A percentile compares a stretch with the other conserved stretches of the same genome.
Conservation (phyloP, 2,329 filamentous ascomycete species). For the Stagonosporopsis rhizophila region DNA sequence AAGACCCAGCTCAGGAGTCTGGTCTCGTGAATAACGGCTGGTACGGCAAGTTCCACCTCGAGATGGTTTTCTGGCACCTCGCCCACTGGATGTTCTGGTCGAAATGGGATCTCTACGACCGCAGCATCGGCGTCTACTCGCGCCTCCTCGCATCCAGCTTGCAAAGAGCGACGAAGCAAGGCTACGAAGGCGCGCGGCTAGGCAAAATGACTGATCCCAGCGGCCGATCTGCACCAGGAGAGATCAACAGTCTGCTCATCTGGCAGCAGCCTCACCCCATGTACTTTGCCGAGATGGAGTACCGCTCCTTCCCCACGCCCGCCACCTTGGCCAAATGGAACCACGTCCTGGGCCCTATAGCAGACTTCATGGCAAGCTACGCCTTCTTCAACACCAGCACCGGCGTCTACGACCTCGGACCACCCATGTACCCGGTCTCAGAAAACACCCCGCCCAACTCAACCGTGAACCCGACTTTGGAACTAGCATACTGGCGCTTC, state of each 20-base stretch:
- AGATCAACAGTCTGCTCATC: conserved; percentile 64
- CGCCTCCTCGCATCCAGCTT: conserved; percentile 53
- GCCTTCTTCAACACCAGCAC: conserved; percentile 63
- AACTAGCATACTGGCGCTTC: conserved; percentile 68
- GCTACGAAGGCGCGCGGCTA: conserved; percentile 55
- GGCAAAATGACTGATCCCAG: conserved; percentile 66
- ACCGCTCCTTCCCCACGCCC: conserved; percentile 54
- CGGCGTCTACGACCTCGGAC: conserved; percentile 60
- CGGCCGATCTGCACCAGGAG: conserved; percentile 63
- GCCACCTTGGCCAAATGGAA: conserved; percentile 62
- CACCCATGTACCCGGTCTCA: conserved; percentile 60
- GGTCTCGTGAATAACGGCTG: conserved; percentile 63
- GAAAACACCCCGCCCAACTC: conserved; percentile 66
- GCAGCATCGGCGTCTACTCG: conserved; percentile 58
- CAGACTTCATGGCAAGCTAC: conserved; percentile 67
- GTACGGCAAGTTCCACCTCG: conserved; percentile 65
- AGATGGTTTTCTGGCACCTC: conserved; percentile 64
- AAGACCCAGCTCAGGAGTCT: conserved; percentile 56
- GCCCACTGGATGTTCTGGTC: conserved; percentile 61
- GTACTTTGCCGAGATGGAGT: conserved; percentile 63
- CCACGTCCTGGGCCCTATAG: conserved; percentile 57
- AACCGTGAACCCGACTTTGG: conserved; percentile 66
- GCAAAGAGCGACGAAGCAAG: conserved; percentile 47
- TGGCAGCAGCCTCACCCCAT: conserved; percentile 63
- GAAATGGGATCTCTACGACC: conserved; percentile 55